Evolutionary conservation across 179 eudicot species (phyloP), one percentile per base, ranked within the genome.

Genomic region (Camellia oleifera): DNA sequence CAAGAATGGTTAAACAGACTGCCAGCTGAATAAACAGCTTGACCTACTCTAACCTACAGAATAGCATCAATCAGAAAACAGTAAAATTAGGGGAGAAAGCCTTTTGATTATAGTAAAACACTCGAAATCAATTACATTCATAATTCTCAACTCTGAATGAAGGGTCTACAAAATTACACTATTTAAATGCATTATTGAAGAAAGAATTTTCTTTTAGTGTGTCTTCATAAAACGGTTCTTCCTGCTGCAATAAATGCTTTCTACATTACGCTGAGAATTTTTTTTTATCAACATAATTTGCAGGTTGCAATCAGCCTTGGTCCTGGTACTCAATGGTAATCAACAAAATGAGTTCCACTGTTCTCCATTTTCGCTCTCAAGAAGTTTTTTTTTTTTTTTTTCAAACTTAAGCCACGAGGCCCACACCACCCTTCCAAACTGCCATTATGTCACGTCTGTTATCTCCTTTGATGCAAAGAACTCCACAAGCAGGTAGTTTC

Each of bases 1-100:
- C 99, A 95, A 78, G 99, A 93, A 84, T 95, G 99, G 87, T 95
- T 95, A 79, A 91, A 95, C 77, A 95, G 80, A 83, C 99, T 92
- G 32, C 99, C 99, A 76, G 84, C 82, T 78, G 81, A 84, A 88
- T 95, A 95, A 70, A 95, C 81, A 76, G 95, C 99, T 85, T 92
- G 98, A 56, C 92, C 99, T 76, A 90, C 99, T 85, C 82, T 89
- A 52, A 89, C 92, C 99, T 95, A 82, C 76, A 74, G 82, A 75
- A 84, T 53, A 69, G 12, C 20, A 76, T 69, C 78, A 76, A 66
- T 40, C 58, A 71, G 46, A 61, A 76, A 68, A 62, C 15, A 71
- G 69, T 45, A 14, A 20, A 26, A 72, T 65, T 44, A 42, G 77
- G 66, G 32, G 15, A 58, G 52, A 40, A 61, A 53, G 56, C 40